These are phyloP conservation scores for Pichia norvegensis DNA, from an alignment of 1,139 yeast species.

Conservation along the genomic window DNA sequence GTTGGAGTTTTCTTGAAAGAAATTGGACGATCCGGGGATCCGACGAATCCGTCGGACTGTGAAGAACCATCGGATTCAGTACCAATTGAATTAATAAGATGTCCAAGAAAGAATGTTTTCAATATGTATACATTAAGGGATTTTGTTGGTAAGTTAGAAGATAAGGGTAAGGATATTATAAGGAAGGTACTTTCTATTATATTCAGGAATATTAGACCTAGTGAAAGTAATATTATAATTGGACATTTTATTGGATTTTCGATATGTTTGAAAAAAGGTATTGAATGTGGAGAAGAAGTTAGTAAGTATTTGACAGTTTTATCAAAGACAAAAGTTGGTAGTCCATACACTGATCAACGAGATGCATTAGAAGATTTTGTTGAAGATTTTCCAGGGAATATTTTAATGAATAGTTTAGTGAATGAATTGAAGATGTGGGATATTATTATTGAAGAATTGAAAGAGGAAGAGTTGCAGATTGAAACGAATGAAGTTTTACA, in stretches of 20 bases:
- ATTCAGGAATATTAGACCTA: constrained; percentile 11
- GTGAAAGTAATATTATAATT: constrained; percentile 25
- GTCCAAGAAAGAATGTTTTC: constrained; percentile 16
- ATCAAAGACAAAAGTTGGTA: constrained; percentile 20
- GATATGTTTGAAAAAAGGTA: constrained; percentile 7
- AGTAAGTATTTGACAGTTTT: constrained; percentile 25
- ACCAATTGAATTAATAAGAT: constrained; percentile 21
- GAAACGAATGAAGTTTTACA: constrained; percentile 27
- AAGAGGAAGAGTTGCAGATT: constrained; percentile 11
- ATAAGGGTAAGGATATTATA: constrained; percentile 15
- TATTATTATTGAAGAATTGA: constrained; percentile 16
- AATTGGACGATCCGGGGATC: background rate
- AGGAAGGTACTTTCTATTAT: constrained; percentile 22
- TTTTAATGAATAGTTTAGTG: constrained; percentile 12
- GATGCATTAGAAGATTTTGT: constrained; percentile 23
- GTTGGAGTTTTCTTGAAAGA: constrained; percentile 21
- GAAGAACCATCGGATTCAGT: background rate
- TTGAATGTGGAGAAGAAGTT: constrained; percentile 4
- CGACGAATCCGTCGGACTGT: constrained; percentile 23
- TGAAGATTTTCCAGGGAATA: constrained; percentile 22
- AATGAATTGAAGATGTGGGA: constrained; percentile 14
- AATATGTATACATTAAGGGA: constrained; percentile 20
- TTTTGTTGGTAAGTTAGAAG: constrained; percentile 8
- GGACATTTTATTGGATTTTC: constrained; percentile 24
- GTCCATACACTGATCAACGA: constrained; percentile 24